A percentile compares a stretch with the other conserved stretches of the same genome.
Conservation (phyloP, 306 rosid genomes). For the Benincasa hispida region DNA sequence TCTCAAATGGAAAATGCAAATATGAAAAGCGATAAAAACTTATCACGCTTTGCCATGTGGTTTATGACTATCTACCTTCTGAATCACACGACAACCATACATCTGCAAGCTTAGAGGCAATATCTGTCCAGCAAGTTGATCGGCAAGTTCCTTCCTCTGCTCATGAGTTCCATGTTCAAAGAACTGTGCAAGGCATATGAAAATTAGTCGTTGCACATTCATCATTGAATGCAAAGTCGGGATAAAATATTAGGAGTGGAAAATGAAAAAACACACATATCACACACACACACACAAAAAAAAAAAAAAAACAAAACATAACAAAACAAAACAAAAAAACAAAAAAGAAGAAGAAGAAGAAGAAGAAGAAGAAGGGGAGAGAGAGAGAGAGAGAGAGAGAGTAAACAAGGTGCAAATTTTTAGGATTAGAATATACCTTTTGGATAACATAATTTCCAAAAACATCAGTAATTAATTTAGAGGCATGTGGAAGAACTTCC, state of each 20-base stretch:
- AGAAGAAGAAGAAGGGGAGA: too few species aligned
- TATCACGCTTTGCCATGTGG: not conserved
- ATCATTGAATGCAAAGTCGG: not conserved
- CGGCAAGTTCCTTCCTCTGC: slow-evolving; percentile 48
- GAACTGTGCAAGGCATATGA: slow-evolving; percentile 22
- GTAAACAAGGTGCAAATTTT: not conserved
- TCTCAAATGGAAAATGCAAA: not conserved
- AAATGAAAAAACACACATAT: not conserved
- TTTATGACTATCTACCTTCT: slow-evolving; percentile 36
- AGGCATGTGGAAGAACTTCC: slow-evolving; percentile 48
- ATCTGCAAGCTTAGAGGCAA: slow-evolving; percentile 56
- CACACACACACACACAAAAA: not conserved
- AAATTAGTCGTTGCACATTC: slow-evolving; percentile 1
- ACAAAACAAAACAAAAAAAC: too few species aligned
- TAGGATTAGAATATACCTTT: slow-evolving; percentile 29
- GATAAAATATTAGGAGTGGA: not conserved
- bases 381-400: too few species aligned
- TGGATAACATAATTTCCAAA: slow-evolving; percentile 68
- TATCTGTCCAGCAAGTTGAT: slow-evolving; percentile 39
- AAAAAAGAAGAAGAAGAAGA: too few species aligned
- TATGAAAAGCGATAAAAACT: not conserved
- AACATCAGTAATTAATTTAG: slow-evolving; percentile 46
- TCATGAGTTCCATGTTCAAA: slow-evolving; percentile 47
- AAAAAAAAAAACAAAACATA: too few species aligned
- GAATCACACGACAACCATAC: slow-evolving; percentile 76